These are phyloP conservation scores for Sporobolomyces roseus DNA, from an alignment of 768 basidiomycete species.

Conservation along the genomic window DNA sequence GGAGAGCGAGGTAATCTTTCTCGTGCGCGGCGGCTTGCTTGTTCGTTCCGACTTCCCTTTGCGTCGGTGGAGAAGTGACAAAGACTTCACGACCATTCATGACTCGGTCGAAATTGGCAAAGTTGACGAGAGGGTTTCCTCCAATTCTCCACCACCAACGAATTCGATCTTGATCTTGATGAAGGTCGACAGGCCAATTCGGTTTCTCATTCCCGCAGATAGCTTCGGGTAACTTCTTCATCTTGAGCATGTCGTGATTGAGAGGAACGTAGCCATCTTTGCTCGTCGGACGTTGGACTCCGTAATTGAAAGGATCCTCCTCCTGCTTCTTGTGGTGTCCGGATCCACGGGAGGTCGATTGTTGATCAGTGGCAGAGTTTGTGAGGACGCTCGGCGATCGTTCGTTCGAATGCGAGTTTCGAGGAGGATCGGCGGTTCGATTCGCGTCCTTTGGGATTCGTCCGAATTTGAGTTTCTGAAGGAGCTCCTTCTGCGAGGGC, in stretches of 20 bases:
- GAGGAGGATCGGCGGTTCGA: not conserved
- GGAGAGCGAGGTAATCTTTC: constrained; percentile 23
- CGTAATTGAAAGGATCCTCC: constrained; percentile 16
- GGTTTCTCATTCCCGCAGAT: not conserved
- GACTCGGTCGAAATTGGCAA: constrained; percentile 13
- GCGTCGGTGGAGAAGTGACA: constrained; percentile 1
- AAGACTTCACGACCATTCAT: constrained; percentile 16
- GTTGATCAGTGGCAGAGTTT: not conserved
- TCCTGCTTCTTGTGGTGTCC: not conserved
- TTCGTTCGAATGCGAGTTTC: too few species aligned
- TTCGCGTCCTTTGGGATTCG: not conserved
- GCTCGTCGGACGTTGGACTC: not conserved
- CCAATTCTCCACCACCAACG: constrained; percentile 14
- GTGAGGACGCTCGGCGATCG: not conserved
- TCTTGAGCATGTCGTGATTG: not conserved
- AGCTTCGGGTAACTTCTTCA: not conserved
- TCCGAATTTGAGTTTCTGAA: constrained; percentile 11
- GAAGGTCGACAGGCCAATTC: not conserved
- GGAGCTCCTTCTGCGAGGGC: not conserved
- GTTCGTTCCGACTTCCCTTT: not conserved
- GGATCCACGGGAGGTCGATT: not conserved
- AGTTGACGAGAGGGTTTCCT: constrained; percentile 1
- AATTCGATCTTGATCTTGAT: constrained; percentile 8
- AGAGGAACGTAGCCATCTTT: constrained; percentile 24
- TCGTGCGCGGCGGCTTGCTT: not conserved